Percentiles rank a stretch among this genome's conserved stretches.
phyloP scores from a whole-genome alignment of 192 early-diverging fungal species.

The Dissophora globulifera region DNA sequence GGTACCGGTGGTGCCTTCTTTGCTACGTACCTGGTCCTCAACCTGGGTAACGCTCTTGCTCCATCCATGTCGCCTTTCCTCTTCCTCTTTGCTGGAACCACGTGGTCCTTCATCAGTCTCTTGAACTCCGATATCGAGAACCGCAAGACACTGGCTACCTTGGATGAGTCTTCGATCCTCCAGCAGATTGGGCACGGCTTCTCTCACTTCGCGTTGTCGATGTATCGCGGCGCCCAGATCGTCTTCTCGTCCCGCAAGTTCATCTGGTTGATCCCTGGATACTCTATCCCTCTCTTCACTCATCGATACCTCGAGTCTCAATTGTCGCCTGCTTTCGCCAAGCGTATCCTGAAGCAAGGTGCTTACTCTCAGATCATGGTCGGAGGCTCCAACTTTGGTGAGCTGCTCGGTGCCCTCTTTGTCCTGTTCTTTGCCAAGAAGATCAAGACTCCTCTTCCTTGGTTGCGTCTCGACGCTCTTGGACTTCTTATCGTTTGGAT shows the following conservation, averaged over 20 bases:
- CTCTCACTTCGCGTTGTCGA: conserved; percentile 55
- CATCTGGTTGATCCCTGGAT: conserved; percentile 68
- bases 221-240: conserved; percentile 56
- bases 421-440: conserved; percentile 59
- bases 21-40: conserved; percentile 54
- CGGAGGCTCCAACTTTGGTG: conserved; percentile 72
- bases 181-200: conserved; percentile 52
- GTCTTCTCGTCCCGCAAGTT: conserved; percentile 63
- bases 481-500: conserved; percentile 53
- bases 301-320: conserved; percentile 68
- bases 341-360: conserved; percentile 52
- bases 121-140: conserved; percentile 16
- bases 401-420: conserved; percentile 61
- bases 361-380: conserved; percentile 60
- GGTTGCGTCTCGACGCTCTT: conserved; percentile 64
- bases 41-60: conserved; percentile 60
- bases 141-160: conserved; percentile 5
- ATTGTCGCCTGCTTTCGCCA: conserved; percentile 62
- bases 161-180: conserved; percentile 13
- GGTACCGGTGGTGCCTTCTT: conserved; percentile 69
- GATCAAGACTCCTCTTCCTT: conserved; percentile 65
- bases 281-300: conserved; percentile 63
- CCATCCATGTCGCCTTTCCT: conserved; percentile 59
- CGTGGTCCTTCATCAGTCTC: conserved; percentile 60
- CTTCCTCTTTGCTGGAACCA: conserved; percentile 55